Conservation (phyloP, 202 grass and related monocot genomes). For the Elaeis oleifera region DNA sequence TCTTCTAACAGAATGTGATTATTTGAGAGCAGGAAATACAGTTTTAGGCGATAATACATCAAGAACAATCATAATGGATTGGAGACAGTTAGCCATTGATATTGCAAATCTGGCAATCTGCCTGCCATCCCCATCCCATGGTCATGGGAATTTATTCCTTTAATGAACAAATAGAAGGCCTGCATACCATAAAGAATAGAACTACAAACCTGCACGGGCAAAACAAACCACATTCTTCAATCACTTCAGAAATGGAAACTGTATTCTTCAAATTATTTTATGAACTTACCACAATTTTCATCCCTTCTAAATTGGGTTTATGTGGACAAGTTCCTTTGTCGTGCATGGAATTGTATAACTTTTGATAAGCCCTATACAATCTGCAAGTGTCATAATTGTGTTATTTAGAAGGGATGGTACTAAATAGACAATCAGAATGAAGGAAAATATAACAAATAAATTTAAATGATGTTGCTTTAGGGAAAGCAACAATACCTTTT, state of each 20-base stretch:
- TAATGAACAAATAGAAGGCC: too few species aligned
- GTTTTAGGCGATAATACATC: neutral
- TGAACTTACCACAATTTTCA: constrained; percentile 69
- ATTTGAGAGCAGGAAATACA: neutral
- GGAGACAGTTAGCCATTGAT: too few species aligned
- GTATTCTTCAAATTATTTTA: constrained; percentile 5
- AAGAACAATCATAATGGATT: neutral
- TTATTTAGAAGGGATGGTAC: constrained; percentile 18
- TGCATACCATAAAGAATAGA: neutral
- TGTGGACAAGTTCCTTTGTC: constrained; percentile 74
- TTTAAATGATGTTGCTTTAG: neutral
- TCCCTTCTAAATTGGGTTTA: constrained; percentile 92
- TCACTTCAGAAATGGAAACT: neutral
- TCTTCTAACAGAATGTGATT: too few species aligned
- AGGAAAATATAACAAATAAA: constrained; percentile 10
- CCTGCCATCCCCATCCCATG: too few species aligned
- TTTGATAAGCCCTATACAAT: constrained; percentile 88
- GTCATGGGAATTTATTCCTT: too few species aligned
- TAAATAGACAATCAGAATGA: neutral
- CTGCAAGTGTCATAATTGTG: constrained; percentile 30
- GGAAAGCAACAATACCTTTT: constrained; percentile 54
- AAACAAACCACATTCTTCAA: neutral
- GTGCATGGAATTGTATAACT: constrained; percentile 83
- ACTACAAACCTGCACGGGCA: neutral
- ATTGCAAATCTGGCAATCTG: too few species aligned